A percentile compares a stretch with the other conserved stretches of the same genome.
phyloP scores from a whole-genome alignment of 108 stramenopile species.

The Cyclotella choctawhatcheeana region DNA sequence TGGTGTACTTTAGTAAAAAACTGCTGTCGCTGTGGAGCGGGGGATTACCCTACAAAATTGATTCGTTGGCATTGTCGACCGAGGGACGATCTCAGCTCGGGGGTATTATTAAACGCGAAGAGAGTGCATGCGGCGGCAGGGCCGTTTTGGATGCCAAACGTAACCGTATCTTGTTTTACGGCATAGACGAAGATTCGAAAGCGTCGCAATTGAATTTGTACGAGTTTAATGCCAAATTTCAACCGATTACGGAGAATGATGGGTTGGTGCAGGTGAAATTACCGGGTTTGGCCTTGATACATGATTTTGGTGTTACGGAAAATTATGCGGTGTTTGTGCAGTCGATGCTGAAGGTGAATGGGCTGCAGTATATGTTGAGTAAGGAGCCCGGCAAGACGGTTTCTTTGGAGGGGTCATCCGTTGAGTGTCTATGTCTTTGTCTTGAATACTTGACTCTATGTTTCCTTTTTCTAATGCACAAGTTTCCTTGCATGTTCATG shows the following conservation, averaged over 20 bases:
- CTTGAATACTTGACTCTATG: no score
- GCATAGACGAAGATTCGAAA: slow-evolving; percentile 58
- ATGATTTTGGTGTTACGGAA: slow-evolving; percentile 79
- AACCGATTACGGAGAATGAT: slow-evolving; percentile 60
- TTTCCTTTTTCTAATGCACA: no score
- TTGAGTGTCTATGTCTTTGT: no score
- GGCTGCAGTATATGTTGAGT: slow-evolving; percentile 75
- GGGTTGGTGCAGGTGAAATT: slow-evolving; percentile 55
- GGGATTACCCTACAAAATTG: slow-evolving; percentile 84
- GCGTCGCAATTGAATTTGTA: slow-evolving; percentile 68
- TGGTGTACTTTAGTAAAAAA: slow-evolving; percentile 78
- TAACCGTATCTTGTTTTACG: slow-evolving; percentile 77
- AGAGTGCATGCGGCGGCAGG: slow-evolving; percentile 67
- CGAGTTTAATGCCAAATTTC: slow-evolving; percentile 83
- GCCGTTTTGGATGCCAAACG: slow-evolving; percentile 63
- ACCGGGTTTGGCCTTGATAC: slow-evolving; percentile 75
- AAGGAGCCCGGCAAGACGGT: slow-evolving; percentile 80
- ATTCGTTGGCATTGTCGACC: slow-evolving; percentile 76
- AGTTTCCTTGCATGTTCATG: no score
- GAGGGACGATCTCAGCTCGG: slow-evolving; percentile 82
- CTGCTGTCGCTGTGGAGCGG: slow-evolving; percentile 83
- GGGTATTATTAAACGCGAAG: slow-evolving; percentile 76
- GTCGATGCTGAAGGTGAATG: slow-evolving; percentile 63
- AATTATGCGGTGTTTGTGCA: slow-evolving; percentile 81
- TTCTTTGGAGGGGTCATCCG: slow-evolving; percentile 45